Evolutionary conservation across 2,329 filamentous ascomycete genomes (phyloP), one percentile per base, ranked within the genome.

Genomic region (Aspergillus fructus): DNA sequence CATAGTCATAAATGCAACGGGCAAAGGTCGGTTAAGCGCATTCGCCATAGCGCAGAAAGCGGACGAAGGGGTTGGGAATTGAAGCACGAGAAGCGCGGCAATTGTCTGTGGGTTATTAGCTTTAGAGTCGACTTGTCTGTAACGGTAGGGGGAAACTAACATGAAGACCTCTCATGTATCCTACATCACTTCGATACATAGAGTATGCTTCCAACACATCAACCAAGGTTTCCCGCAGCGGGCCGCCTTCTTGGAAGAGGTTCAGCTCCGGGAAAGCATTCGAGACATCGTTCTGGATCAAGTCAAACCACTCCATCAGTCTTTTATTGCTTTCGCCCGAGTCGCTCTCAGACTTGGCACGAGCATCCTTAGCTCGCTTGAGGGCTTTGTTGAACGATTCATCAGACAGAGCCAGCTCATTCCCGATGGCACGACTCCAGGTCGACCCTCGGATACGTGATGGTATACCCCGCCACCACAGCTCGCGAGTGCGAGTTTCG

Each of bases 391-490:
- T 77, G 69, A 81, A 88, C 9, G 82, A 83, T 13, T 80, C 74
- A 13, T 80, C 76, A 1, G 79, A 81, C 33, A 87, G 74, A 34
- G 79, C 78, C 5, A 88, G 78, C 56, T 86, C 83, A 60, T 88
- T 88, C 39, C 84, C 85, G 49, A 88, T 78, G 2, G 84, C 84
- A 56, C 78, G 80, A 59, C 79, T 75, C 85, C 85, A 88, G 34
- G 86, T 84, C 23, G 76, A 65, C 17, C 83, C 85, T 58, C 85
- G 76, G 56, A 78, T 78, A 58, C 79, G 79, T 3, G 84, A 78
- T 0, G 83, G 81, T 13, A 88, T 79, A 23, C 85, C 85, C 58
- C 83, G 80, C 85, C 85, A 88, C 83, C 85, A 88, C 37, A 87
- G 78, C 67, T 86, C 83, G 24, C 85, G 78, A 3, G 81, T 84